phyloP scores from a whole-genome alignment of 176 grass and related monocot species.

The Lolium multiflorum region DNA sequence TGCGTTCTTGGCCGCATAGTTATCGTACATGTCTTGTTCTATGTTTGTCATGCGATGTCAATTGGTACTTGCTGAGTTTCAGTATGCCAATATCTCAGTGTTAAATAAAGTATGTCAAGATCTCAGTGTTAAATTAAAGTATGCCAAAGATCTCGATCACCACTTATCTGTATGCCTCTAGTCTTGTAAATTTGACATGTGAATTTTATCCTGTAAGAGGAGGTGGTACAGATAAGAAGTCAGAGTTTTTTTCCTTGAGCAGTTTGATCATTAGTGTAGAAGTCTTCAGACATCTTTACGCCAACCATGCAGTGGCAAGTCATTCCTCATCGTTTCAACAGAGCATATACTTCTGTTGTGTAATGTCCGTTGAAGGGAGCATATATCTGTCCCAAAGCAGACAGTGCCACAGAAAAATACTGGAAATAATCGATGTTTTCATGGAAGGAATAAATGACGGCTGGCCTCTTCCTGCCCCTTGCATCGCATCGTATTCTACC shows the following conservation, averaged over 20 bases:
- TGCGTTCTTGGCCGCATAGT: neutral
- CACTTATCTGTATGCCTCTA: neutral
- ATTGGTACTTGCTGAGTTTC: constrained; percentile 8
- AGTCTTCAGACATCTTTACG: neutral
- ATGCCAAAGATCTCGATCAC: too few relatives aligned
- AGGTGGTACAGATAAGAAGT: neutral
- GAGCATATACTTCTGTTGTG: neutral
- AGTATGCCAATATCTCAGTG: neutral
- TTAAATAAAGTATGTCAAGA: too few relatives aligned
- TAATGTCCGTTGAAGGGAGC: constrained; percentile 1
- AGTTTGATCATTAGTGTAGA: neutral
- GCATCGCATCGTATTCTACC: constrained; percentile 33
- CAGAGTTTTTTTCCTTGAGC: neutral
- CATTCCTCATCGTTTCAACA: neutral
- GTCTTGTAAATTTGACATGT: neutral
- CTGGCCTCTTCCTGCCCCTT: neutral
- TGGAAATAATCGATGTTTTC: constrained; percentile 33
- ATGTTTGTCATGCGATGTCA: neutral
- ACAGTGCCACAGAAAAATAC: neutral
- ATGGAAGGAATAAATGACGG: constrained; percentile 19
- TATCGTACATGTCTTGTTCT: neutral
- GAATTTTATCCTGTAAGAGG: neutral
- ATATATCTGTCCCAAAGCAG: constrained; percentile 30
- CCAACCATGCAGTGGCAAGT: neutral
- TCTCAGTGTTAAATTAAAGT: too few relatives aligned